Percentiles rank a stretch among this genome's conserved stretches.
Conservation (phyloP, 768 basidiomycete species). For the Sarcomyxa edulis region DNA sequence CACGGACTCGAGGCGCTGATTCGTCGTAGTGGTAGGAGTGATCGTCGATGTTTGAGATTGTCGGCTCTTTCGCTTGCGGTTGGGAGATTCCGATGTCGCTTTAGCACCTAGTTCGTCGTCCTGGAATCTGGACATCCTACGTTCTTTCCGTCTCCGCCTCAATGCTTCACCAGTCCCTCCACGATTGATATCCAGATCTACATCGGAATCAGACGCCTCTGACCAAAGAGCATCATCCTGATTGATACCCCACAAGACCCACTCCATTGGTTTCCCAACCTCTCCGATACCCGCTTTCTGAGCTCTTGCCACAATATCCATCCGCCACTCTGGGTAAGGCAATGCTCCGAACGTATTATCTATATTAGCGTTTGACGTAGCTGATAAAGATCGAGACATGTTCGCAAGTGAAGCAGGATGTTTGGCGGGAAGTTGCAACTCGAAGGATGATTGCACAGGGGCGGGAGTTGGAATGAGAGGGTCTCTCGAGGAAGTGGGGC, state of each 20-base stretch:
- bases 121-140: constrained; percentile 2
- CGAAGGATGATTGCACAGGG: too few species aligned
- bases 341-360: constrained; percentile 40
- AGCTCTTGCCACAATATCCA: constrained; percentile 42
- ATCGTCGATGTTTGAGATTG: constrained; percentile 3
- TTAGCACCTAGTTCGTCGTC: background rate
- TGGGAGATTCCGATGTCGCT: background rate
- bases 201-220: constrained; percentile 8
- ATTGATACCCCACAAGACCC: constrained; percentile 30
- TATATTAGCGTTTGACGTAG: too few species aligned
- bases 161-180: constrained; percentile 5
- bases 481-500: too few species aligned
- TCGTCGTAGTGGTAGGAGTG: constrained; percentile 5
- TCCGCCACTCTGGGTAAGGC: constrained; percentile 67
- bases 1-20: too few species aligned
- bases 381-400: too few species aligned
- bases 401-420: too few species aligned
- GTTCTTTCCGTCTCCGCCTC: constrained; percentile 8
- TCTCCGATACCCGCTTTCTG: constrained; percentile 54
- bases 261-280: constrained; percentile 48
- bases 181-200: constrained; percentile 4
- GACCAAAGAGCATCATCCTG: too few species aligned
- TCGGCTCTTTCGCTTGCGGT: constrained; percentile 5
- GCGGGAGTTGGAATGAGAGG: too few species aligned
- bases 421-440: too few species aligned